Percentiles rank a stretch among this genome's conserved stretches.
These are phyloP conservation scores for Pythium grandisporangium DNA, from an alignment of 352 stramenopile species.

Conservation along the genomic window DNA sequence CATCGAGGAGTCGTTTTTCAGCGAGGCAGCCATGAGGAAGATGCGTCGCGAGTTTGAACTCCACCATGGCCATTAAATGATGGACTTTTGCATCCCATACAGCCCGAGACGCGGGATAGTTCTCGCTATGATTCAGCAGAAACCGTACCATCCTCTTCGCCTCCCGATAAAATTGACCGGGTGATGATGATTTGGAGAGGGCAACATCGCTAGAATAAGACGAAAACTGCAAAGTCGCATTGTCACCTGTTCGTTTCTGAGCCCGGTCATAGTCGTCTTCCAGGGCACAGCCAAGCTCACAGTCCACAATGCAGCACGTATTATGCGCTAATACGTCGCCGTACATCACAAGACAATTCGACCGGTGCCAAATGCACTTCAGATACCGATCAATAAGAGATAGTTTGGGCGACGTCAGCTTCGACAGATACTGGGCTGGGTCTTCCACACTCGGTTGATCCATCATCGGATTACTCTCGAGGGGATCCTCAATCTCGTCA, in stretches of 20 bases:
- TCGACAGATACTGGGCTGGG: too few species aligned
- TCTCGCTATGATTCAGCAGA: slow-evolving; percentile 12
- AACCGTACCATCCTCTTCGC: slow-evolving; percentile 42
- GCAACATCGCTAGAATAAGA: slow-evolving; percentile 3
- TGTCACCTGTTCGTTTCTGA: too few species aligned
- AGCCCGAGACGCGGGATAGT: slow-evolving; percentile 7
- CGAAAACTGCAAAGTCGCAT: background rate
- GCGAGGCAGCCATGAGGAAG: slow-evolving; percentile 34
- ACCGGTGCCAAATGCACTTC: slow-evolving; percentile 30
- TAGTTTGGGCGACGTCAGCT: too few species aligned
- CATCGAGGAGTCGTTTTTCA: slow-evolving; percentile 41
- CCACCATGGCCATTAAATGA: slow-evolving; percentile 22
- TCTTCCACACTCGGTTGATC: too few species aligned
- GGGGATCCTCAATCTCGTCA: slow-evolving; percentile 1
- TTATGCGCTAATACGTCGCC: slow-evolving; percentile 42
- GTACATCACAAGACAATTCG: slow-evolving; percentile 39
- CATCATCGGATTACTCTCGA: too few species aligned
- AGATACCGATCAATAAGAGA: too few species aligned
- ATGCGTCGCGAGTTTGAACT: slow-evolving; percentile 57
- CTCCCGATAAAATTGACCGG: slow-evolving; percentile 48
- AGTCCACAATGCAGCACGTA: slow-evolving; percentile 24
- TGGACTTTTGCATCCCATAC: slow-evolving; percentile 7
- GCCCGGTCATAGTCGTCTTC: slow-evolving; percentile 32
- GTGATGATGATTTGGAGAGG: slow-evolving; percentile 29
- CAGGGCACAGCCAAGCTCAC: slow-evolving; percentile 33